Evolutionary conservation across 768 basidiomycete species (phyloP), one percentile per base, ranked within the genome.

Genomic region (Rhodotorula babjevae): DNA sequence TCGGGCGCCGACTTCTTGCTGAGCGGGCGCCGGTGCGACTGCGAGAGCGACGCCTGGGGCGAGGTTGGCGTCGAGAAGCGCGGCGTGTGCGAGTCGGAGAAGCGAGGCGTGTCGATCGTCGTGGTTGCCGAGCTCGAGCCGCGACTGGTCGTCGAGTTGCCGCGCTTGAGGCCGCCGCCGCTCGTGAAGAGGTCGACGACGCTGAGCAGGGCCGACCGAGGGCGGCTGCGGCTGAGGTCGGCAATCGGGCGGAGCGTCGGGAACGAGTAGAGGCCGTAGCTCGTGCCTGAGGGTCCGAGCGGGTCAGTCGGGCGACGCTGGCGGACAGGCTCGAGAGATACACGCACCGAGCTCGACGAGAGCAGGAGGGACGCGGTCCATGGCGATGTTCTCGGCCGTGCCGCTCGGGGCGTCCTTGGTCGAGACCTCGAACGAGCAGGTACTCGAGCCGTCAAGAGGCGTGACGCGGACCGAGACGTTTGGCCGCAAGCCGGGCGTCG

Each of bases 41-140:
- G 46, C 31, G 64, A 65, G 7, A 65, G 44, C 9, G 64, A 33
- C 10, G 16, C 18, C 60, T 29, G 47, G 15, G 70, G 49, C 19
- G 64, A 66, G 36, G 53, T 12, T 3, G 61, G 47, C 21, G 42
- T 19, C 2, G 33, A 16, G 60, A 46, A 33, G 19, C 58, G 31
- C 21, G 50, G 46, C 1, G 68, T 65, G 2, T 49, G 12, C 42
- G 68, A 42, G 3, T 14, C 46, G 14, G 67, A 63, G 2, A 61
- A 33, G 44, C 52, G 59, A 19, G 63, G 65, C 9, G 67, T 66
- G 36, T 46, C 36, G 64, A 66, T n/a, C 7, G 71, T 61, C 1
- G 74, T 67, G 1, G 74, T 72, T 23, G 68, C 71, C 25, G 50
- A 58, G 61, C 68, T 69, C 23, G 74, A 76, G 11, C 59, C 50